phyloP scores from a whole-genome alignment of 2,329 filamentous ascomycete species.

The Alternaria infectoria region DNA sequence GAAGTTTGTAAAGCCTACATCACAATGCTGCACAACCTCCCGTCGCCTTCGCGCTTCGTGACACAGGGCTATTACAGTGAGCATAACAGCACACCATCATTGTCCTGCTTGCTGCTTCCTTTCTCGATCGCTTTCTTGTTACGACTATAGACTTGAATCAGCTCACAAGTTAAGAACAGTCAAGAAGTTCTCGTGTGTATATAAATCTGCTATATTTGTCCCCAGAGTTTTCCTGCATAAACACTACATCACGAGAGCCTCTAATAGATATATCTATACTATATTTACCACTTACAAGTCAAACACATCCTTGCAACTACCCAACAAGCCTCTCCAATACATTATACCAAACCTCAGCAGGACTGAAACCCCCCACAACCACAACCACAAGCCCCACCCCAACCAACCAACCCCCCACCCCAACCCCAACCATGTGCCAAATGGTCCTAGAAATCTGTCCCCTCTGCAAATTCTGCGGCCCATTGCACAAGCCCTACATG shows the following conservation, averaged over 20 bases:
- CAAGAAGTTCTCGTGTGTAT: background rate
- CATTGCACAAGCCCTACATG: background rate
- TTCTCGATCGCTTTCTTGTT: background rate
- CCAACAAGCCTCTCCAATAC: background rate
- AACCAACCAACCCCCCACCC: no score
- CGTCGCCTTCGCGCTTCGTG: background rate
- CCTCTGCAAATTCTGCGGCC: background rate
- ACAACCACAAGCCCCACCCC: no score
- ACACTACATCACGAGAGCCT: background rate
- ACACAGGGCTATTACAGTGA: rapidly evolving
- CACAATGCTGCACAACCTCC: background rate
- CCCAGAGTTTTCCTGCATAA: background rate
- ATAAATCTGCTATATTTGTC: background rate
- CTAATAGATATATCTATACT: background rate
- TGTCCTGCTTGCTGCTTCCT: background rate
- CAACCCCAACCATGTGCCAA: background rate
- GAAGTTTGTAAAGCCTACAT: background rate
- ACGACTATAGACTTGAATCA: background rate
- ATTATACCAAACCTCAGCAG: background rate
- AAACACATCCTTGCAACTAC: background rate
- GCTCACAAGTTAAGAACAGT: background rate
- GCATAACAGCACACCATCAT: background rate
- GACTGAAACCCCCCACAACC: background rate
- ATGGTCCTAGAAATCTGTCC: background rate
- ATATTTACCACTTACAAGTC: background rate